Base-by-base conservation (phyloP, 2,329 filamentous ascomycete genomes). In the Dactylellina sp. region DNA sequence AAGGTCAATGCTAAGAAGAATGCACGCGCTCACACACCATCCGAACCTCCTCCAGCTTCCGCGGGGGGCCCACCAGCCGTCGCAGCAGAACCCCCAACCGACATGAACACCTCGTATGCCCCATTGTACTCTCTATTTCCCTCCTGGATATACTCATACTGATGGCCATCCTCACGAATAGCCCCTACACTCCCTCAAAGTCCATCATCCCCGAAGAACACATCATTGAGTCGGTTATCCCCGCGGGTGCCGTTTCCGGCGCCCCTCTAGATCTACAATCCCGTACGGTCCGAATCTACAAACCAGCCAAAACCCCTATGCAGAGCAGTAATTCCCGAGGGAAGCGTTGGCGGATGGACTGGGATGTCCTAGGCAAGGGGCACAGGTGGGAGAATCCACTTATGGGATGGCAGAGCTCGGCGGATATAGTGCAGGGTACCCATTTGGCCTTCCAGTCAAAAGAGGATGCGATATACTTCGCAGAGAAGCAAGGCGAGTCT, bases 331-430 rank as follows among this genome's bases (percentile, higher is more conserved):
- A 88, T 79, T 97, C 92, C 91, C 89, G 91, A 80, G 84, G 87
- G 64, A 88, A 91, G 80, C 87, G 90, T 80, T 99, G 95, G 95
- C 90, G 93, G 56, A 96, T 99, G 93, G 95, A 99, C 82, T 99
- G 95, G 95, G 95, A 99, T 81, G 88, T 96, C 53, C 86, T 98
- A 32, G 83, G 86, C 79, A 97, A 96, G 84, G 95, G 95, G 24
- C 75, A 78, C 83, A 88, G 95, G 79, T 99, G 95, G 96, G 95
- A 99, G 85, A 99, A 99, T 83, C 92, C 91, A 50, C 83, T 99
- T 81, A 99, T 99, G 88, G 95, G 95, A 75, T 99, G 96, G 96
- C 93, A 97, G 81, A 98, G 94, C 22, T 96, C 93, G 16, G 94
- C 87, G 64, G 95, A 99, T 82, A 88, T 88, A 80, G 95, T 99